Conservation (phyloP, 1,284 basidiomycete genomes). For the Leccinum colubrinum region DNA sequence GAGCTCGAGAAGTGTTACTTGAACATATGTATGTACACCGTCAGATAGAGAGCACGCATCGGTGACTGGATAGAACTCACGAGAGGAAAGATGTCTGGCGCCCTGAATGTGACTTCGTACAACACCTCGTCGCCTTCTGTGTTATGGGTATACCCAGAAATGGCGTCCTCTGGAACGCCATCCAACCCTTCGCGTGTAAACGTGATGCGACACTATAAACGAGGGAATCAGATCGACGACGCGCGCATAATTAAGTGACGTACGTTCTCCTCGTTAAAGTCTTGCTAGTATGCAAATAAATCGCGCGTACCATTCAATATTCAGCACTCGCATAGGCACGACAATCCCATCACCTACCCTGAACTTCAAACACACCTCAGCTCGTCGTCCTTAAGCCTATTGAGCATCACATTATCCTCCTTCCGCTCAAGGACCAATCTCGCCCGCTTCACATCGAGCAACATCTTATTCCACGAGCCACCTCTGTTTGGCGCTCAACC, state of each 20-base stretch:
- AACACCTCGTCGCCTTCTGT: conserved; percentile 50
- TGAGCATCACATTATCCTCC: conserved; percentile 53
- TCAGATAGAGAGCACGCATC: too few relatives aligned
- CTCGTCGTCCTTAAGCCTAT: conserved; percentile 56
- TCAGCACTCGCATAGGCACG: neutral
- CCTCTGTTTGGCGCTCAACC: conserved; percentile 61
- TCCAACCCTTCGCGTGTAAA: conserved; percentile 74
- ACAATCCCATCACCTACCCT: conserved; percentile 44
- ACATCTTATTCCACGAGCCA: conserved; percentile 73
- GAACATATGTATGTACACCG: conserved; percentile 3
- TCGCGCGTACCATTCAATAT: too few relatives aligned
- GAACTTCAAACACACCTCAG: conserved; percentile 65
- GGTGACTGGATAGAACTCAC: too few relatives aligned
- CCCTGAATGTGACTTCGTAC: conserved; percentile 51
- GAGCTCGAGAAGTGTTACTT: neutral
- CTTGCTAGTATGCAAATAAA: too few relatives aligned
- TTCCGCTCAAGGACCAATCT: conserved; percentile 69
- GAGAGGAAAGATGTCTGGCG: too few relatives aligned
- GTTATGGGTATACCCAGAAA: conserved; percentile 71
- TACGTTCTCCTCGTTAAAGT: conserved; percentile 48
- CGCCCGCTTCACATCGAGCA: conserved; percentile 73
- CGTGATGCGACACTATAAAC: conserved; percentile 50
- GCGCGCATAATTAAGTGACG: conserved; percentile 4
- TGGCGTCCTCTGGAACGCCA: conserved; percentile 74
- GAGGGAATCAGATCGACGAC: neutral